Evolutionary conservation across 306 rosid species (phyloP).

Genomic region (Fragaria vesca): DNA sequence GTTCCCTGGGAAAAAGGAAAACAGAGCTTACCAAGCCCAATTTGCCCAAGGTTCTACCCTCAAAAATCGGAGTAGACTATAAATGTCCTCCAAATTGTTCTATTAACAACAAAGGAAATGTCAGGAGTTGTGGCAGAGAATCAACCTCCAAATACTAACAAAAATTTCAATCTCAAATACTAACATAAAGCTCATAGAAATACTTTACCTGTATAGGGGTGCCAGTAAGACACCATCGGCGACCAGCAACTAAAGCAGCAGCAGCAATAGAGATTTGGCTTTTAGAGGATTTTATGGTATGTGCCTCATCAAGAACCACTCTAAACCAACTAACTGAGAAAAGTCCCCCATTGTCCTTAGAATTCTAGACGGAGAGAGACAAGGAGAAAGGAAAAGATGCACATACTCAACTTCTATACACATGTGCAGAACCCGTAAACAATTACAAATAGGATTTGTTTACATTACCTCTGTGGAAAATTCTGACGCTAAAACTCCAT

Average conservation of each 20-base stretch:
- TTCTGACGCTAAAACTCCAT: conserved; percentile 86
- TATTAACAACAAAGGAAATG: conserved; percentile 36
- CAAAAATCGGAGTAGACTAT: conserved; percentile 93
- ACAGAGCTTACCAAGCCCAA: conserved; percentile 80
- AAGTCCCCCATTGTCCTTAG: conserved; percentile 70
- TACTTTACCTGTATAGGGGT: conserved; percentile 83
- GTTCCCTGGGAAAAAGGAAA: conserved; percentile 5
- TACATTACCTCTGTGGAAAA: conserved; percentile 71
- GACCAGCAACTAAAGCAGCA: conserved; percentile 75
- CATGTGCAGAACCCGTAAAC: conserved; percentile 13
- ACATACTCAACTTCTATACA: conserved; percentile 16
- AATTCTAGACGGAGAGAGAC: conserved; percentile 46
- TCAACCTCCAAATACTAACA: conserved; percentile 16
- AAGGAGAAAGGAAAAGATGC: conserved; percentile 20
- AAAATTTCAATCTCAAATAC: conserved; percentile 9
- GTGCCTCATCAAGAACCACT: conserved; percentile 97
- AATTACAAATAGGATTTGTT: conserved; percentile 24
- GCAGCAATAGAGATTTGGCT: conserved; percentile 87
- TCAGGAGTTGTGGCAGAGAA: conserved; percentile 36
- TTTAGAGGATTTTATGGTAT: conserved; percentile 86
- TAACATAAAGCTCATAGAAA: conserved; percentile 7
- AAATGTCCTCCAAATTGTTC: conserved; percentile 89
- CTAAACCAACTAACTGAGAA: conserved; percentile 90
- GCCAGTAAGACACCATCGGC: conserved; percentile 97
- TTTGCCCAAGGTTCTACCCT: conserved; percentile 97